A percentile compares a stretch with the other conserved stretches of the same genome.
Conservation (phyloP, 306 rosid species). For the Castanea mollissima region DNA sequence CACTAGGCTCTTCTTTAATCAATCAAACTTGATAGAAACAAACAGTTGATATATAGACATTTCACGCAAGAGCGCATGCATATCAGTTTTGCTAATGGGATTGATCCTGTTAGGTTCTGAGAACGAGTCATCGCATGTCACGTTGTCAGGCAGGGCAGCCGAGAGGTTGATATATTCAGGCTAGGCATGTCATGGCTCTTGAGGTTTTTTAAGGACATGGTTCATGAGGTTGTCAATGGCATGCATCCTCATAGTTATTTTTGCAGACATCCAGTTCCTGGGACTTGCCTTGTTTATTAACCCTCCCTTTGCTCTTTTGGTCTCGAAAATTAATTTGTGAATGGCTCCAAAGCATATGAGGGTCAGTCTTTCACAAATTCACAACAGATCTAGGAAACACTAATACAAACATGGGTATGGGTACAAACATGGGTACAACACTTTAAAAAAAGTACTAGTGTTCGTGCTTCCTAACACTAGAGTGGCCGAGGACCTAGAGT, state of each 20-base stretch:
- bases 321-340: not conserved
- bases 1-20: not conserved
- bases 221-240: conserved; percentile 3
- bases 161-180: not conserved
- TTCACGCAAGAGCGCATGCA: not conserved
- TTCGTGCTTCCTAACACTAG: no score
- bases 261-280: not conserved
- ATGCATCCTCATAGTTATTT: not conserved
- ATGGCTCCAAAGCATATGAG: not conserved
- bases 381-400: no score
- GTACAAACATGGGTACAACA: no score
- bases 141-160: not conserved
- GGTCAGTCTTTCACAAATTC: not conserved
- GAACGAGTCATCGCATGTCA: not conserved
- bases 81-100: not conserved
- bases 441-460: no score
- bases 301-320: not conserved
- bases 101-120: not conserved
- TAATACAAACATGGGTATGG: no score
- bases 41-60: not conserved
- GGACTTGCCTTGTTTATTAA: not conserved
- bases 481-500: not conserved
- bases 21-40: not conserved
- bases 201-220: not conserved
- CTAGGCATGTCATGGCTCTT: not conserved